A percentile compares a stretch with the other conserved stretches of the same genome.
phyloP scores from a whole-genome alignment of 306 rosid genomes.

The Albizia julibrissin region DNA sequence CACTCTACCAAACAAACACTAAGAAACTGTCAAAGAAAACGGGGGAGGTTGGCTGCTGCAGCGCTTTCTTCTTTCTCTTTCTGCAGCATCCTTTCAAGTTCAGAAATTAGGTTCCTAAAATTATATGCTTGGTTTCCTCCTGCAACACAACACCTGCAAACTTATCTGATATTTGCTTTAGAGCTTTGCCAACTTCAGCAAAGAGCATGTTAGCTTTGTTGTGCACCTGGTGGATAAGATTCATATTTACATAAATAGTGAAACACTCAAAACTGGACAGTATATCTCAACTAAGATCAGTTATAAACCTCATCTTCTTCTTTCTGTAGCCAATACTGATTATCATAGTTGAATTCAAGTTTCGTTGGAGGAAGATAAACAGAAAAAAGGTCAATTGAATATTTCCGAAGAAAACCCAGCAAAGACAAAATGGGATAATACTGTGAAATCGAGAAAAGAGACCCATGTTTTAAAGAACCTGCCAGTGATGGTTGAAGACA shows the following conservation, averaged over 20 bases:
- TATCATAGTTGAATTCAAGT: conserved; percentile 65
- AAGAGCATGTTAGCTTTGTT: conserved; percentile 51
- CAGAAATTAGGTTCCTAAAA: conserved; percentile 43
- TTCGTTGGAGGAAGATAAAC: conserved; percentile 81
- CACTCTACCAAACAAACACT: too few species aligned
- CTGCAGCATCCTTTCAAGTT: conserved; percentile 61
- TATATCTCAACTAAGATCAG: conserved; percentile 34
- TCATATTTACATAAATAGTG: conserved; percentile 38
- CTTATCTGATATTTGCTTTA: conserved; percentile 59
- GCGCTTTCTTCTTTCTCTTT: conserved; percentile 66
- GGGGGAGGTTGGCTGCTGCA: too few species aligned
- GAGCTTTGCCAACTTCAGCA: conserved; percentile 51
- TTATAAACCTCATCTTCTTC: conserved; percentile 73
- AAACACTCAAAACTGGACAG: conserved; percentile 30
- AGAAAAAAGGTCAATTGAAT: conserved; percentile 72
- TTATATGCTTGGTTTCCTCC: conserved; percentile 47
- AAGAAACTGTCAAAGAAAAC: too few species aligned
- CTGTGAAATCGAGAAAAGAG: too few species aligned
- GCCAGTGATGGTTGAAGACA: too few species aligned
- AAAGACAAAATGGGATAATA: too few species aligned
- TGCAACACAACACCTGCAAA: conserved; percentile 39
- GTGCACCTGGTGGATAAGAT: conserved; percentile 57
- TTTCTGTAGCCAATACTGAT: conserved; percentile 70
- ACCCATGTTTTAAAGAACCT: too few species aligned
- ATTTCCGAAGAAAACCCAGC: too few species aligned